Percentiles rank a stretch among this genome's conserved stretches.
phyloP scores from a whole-genome alignment of 805 yeast genomes.

The Saccharomycopsis synnaedendra region DNA sequence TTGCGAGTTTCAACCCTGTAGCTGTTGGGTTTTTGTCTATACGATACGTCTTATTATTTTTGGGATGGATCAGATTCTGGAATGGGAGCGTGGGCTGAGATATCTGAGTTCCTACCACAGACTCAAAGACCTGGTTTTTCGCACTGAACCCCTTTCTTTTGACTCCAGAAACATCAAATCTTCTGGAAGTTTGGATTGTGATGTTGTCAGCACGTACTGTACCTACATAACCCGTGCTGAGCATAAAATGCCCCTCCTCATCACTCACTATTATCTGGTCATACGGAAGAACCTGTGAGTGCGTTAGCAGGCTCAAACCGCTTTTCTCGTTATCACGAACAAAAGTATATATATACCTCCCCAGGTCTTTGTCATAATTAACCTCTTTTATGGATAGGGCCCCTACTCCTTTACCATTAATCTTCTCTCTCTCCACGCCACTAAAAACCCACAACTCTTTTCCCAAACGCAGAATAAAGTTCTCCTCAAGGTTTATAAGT shows the following conservation, averaged over 20 bases:
- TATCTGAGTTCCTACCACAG: slow-evolving; percentile 27
- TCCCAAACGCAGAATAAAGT: slow-evolving; percentile 36
- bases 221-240: slow-evolving; percentile 52
- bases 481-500: slow-evolving; percentile 64
- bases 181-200: slow-evolving; percentile 40
- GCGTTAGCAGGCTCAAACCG: slow-evolving; percentile 17
- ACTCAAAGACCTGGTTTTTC: slow-evolving; percentile 39
- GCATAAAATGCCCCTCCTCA: slow-evolving; percentile 64
- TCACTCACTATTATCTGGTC: slow-evolving; percentile 73
- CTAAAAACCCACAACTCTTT: slow-evolving; percentile 63
- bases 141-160: slow-evolving; percentile 32
- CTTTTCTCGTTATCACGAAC: slow-evolving; percentile 23
- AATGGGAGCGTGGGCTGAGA: background rate
- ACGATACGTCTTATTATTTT: slow-evolving; percentile 32
- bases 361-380: slow-evolving; percentile 17
- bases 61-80: background rate
- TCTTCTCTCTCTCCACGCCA: slow-evolving; percentile 43
- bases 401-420: slow-evolving; percentile 49
- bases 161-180: slow-evolving; percentile 28
- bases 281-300: slow-evolving; percentile 39
- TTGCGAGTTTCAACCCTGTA: slow-evolving; percentile 62
- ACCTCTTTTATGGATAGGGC: slow-evolving; percentile 31
- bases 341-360: slow-evolving; percentile 32
- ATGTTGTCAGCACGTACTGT: slow-evolving; percentile 32
- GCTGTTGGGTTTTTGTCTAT: slow-evolving; percentile 74